Evolutionary conservation across 331 rosid species (phyloP).

Genomic region (Cydonia oblonga): DNA sequence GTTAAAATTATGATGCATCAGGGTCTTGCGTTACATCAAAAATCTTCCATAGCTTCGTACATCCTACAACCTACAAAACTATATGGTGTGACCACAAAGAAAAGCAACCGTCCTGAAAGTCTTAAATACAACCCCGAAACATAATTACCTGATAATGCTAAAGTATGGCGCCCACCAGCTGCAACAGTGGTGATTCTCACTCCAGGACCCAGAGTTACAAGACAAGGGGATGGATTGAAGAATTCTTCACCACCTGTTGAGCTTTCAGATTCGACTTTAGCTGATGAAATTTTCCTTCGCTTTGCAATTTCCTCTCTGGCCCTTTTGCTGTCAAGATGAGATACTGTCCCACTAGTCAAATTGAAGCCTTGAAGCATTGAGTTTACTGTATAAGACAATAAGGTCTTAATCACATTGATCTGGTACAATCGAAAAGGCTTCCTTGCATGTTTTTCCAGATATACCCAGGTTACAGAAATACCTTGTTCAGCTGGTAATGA

Average conservation of each 20-base stretch:
- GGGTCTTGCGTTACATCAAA: conserved; percentile 70
- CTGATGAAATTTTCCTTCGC: conserved; percentile 46
- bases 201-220: conserved; percentile 49
- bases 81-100: conserved; percentile 56
- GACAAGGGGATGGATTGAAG: conserved; percentile 50
- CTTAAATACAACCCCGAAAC: conserved; percentile 4
- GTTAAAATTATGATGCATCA: conserved; percentile 75
- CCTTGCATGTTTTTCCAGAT: not conserved
- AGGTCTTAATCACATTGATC: conserved; percentile 20
- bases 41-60: conserved; percentile 73
- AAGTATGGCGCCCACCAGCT: conserved; percentile 81
- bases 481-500: conserved; percentile 51
- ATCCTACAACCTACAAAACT: conserved; percentile 79
- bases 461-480: conserved; percentile 4
- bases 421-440: not conserved
- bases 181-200: conserved; percentile 63
- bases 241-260: conserved; percentile 52
- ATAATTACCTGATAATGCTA: conserved; percentile 73
- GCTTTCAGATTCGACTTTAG: conserved; percentile 52
- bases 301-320: conserved; percentile 49
- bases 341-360: conserved; percentile 41
- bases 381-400: conserved; percentile 30
- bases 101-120: conserved; percentile 30
- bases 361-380: conserved; percentile 34
- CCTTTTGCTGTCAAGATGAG: conserved; percentile 42